Evolutionary conservation across 2,329 filamentous ascomycete genomes (phyloP).

Genomic region (Fusarium piperis): DNA sequence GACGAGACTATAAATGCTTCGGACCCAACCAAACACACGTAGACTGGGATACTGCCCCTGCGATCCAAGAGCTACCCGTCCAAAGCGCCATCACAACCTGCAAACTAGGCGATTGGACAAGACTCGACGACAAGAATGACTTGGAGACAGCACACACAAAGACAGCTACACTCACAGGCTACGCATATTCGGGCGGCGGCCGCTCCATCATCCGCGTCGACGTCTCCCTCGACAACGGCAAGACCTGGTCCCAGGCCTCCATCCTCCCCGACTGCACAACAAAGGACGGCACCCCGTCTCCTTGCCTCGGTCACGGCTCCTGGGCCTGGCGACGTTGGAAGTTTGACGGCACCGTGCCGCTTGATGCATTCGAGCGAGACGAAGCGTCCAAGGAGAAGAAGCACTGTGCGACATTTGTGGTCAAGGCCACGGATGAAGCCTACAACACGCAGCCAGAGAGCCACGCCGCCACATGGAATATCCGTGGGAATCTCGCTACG

Average conservation of each 20-base stretch:
- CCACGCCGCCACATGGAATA: constrained; percentile 69
- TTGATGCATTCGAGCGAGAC: constrained; percentile 39
- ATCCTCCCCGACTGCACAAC: constrained; percentile 61
- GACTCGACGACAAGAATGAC: not conserved
- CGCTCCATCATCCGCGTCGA: constrained; percentile 74
- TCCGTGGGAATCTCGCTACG: constrained; percentile 72
- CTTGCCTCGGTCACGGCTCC: constrained; percentile 55
- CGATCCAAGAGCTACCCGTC: constrained; percentile 75
- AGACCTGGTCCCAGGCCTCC: constrained; percentile 70
- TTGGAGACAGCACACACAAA: constrained; percentile 12
- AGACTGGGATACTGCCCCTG: constrained; percentile 70
- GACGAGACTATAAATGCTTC: constrained; percentile 75
- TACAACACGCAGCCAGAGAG: constrained; percentile 74
- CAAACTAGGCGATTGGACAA: constrained; percentile 52
- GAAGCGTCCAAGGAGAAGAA: constrained; percentile 19
- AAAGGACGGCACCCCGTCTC: constrained; percentile 39
- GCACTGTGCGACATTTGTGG: constrained; percentile 62
- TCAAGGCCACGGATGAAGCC: constrained; percentile 72
- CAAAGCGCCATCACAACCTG: constrained; percentile 71
- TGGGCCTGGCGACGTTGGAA: constrained; percentile 75
- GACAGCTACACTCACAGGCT: constrained; percentile 62
- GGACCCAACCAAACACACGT: constrained; percentile 69
- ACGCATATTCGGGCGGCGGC: constrained; percentile 75
- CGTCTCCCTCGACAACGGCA: constrained; percentile 70
- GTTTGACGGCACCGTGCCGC: constrained; percentile 60